phyloP scores from a whole-genome alignment of 345 rosid genomes.

The Camelina hispida region DNA sequence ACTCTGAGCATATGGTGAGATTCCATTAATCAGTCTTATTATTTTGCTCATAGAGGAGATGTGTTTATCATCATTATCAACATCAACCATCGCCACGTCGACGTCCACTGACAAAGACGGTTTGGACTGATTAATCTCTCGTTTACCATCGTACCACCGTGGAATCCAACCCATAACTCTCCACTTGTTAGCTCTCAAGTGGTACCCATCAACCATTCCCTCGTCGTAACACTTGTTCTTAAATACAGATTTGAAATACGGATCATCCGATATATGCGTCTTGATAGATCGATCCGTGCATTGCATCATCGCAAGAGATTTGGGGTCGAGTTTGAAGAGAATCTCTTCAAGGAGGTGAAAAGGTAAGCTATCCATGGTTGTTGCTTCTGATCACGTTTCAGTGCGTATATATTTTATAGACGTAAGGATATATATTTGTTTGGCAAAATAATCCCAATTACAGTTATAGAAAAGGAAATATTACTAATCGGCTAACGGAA shows the following conservation, averaged over 20 bases:
- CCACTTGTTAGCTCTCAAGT: constrained; percentile 4
- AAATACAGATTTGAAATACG: background rate
- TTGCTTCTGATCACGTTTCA: background rate
- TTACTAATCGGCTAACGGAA: background rate
- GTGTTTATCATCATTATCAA: constrained; percentile 4
- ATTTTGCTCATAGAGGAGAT: background rate
- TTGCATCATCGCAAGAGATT: background rate
- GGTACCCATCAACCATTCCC: background rate
- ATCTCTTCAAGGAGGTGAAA: background rate
- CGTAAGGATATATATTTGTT: background rate
- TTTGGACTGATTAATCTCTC: background rate
- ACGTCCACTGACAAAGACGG: constrained; percentile 6
- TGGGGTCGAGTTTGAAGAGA: background rate
- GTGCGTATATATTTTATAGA: background rate
- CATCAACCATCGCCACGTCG: background rate
- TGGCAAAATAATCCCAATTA: background rate
- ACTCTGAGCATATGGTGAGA: background rate
- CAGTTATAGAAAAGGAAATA: background rate
- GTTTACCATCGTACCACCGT: background rate
- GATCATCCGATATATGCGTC: background rate
- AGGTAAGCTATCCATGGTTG: constrained; percentile 2
- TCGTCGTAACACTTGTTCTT: background rate
- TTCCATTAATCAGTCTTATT: background rate
- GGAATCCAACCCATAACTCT: background rate
- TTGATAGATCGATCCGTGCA: background rate